Evolutionary conservation across 2,329 filamentous ascomycete genomes (phyloP).

Genomic region (Diaporthe australafricana): DNA sequence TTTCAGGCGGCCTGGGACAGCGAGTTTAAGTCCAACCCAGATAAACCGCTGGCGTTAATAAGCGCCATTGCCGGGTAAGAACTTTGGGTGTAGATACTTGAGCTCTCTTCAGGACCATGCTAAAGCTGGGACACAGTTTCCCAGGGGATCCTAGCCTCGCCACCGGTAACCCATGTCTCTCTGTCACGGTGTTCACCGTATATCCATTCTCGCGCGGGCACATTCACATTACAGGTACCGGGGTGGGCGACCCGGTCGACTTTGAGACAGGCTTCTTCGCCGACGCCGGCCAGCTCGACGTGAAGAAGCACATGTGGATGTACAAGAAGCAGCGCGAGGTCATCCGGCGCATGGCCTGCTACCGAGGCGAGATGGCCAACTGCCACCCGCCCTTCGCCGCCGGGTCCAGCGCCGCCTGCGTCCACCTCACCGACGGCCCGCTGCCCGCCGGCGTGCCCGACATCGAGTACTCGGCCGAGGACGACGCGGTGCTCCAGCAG

Average conservation of each 20-base stretch:
- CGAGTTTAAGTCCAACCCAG: slow-evolving; percentile 39
- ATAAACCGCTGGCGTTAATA: slow-evolving; percentile 40
- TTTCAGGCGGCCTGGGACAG: slow-evolving; percentile 41
- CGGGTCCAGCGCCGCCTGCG: slow-evolving; percentile 52
- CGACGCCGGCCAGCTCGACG: slow-evolving; percentile 58
- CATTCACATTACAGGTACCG: slow-evolving; percentile 59
- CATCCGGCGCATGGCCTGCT: slow-evolving; percentile 56
- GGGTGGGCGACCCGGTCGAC: slow-evolving; percentile 52
- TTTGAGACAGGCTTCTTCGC: slow-evolving; percentile 66
- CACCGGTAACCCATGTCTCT: slow-evolving; percentile 16
- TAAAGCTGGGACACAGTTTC: background rate
- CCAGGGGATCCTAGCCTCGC: slow-evolving; percentile 16
- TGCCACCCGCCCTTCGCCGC: slow-evolving; percentile 42
- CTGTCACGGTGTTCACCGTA: slow-evolving; percentile 2
- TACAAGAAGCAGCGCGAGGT: slow-evolving; percentile 63
- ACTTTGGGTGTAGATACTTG: too few species aligned
- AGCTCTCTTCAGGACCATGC: background rate
- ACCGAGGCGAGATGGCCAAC: slow-evolving; percentile 45
- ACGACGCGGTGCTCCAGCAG: slow-evolving; percentile 60
- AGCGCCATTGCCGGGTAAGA: slow-evolving; percentile 12
- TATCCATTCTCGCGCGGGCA: slow-evolving; percentile 28
- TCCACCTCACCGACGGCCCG: slow-evolving; percentile 41
- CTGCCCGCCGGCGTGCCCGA: slow-evolving; percentile 40
- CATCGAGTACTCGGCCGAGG: slow-evolving; percentile 60
- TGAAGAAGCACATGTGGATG: slow-evolving; percentile 62